Evolutionary conservation across 2,329 filamentous ascomycete genomes (phyloP).

Genomic region (Aureobasidium sp.): DNA sequence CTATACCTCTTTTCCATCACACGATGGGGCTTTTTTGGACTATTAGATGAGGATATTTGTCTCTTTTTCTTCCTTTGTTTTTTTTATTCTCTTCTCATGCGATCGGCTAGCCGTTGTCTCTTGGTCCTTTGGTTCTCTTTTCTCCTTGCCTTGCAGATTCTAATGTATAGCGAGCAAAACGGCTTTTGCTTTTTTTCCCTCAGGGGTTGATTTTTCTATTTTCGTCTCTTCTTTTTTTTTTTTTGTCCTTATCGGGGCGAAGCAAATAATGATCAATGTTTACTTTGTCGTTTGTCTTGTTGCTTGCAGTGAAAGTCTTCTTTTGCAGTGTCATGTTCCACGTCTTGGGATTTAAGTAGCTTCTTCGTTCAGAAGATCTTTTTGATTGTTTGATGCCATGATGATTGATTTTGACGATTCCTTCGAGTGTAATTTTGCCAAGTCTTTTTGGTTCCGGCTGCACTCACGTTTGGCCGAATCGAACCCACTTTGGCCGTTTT

Average conservation of each 20-base stretch:
- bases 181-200: background rate
- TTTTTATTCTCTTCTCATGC: background rate
- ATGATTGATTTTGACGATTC: too few species aligned
- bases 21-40: background rate
- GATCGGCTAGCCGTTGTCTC: background rate
- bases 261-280: constrained; percentile 1
- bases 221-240: background rate
- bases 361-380: too few species aligned
- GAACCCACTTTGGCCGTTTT: background rate
- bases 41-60: background rate
- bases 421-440: background rate
- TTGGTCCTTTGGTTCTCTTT: background rate
- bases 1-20: background rate
- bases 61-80: background rate
- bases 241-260: background rate
- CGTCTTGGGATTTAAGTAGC: too few species aligned
- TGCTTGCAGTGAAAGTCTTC: too few species aligned
- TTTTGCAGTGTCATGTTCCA: too few species aligned
- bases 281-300: background rate
- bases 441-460: background rate
- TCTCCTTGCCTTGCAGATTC: background rate
- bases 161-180: constrained; percentile 13
- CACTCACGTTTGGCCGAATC: background rate
- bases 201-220: background rate
- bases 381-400: background rate